A percentile compares a stretch with the other conserved stretches of the same genome.
Evolutionary conservation across 148 eudicot species (phyloP).

Genomic region (Beta vulgaris): DNA sequence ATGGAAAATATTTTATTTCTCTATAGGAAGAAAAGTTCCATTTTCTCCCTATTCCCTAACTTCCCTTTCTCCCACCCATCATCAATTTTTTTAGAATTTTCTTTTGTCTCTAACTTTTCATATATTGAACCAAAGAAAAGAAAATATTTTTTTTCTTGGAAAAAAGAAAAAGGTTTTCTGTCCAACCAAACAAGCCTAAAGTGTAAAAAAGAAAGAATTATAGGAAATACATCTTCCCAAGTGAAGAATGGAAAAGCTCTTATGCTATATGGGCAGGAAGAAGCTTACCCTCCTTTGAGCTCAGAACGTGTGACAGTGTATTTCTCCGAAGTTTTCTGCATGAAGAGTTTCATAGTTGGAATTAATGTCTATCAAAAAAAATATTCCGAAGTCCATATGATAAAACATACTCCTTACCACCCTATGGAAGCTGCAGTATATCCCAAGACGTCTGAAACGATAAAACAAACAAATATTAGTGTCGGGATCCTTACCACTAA

Average conservation of each 20-base stretch:
- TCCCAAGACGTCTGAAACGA: conserved; percentile 67
- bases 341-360: neutral
- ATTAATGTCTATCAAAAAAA: neutral
- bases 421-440: conserved; percentile 75
- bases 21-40: too few species aligned
- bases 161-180: too few species aligned
- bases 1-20: too few species aligned
- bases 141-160: too few species aligned
- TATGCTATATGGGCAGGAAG: neutral
- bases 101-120: too few species aligned
- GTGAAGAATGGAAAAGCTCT: neutral
- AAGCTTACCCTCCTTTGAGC: conserved; percentile 88
- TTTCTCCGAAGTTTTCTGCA: conserved; percentile 67
- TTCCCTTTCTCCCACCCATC: too few species aligned
- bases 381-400: neutral
- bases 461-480: conserved; percentile 5
- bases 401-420: conserved; percentile 42
- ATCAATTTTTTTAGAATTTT: too few species aligned
- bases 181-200: too few species aligned
- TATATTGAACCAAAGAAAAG: too few species aligned
- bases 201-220: neutral
- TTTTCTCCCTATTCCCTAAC: too few species aligned
- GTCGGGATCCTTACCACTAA: neutral
- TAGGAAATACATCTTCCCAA: neutral
- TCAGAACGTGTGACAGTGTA: conserved; percentile 66